Percentiles rank a stretch among this genome's conserved stretches.
phyloP scores from a whole-genome alignment of 257 asterid genomes.

The Solanum commersonii region DNA sequence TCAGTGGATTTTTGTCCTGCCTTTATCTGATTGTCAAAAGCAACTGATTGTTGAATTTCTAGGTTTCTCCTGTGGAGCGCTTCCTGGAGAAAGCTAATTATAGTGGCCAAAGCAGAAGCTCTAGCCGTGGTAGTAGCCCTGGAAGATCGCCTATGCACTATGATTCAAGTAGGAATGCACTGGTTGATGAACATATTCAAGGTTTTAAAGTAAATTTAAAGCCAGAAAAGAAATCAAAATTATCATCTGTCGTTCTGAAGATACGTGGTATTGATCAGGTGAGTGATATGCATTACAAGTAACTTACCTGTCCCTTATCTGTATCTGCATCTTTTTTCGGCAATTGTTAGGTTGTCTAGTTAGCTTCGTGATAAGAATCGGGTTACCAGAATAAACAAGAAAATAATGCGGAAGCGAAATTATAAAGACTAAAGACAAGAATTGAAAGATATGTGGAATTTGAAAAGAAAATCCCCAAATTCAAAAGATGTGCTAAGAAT shows the following conservation, averaged over 20 bases:
- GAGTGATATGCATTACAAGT: conserved; percentile 6
- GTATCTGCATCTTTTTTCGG: background rate
- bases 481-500: background rate
- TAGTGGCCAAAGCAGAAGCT: conserved; percentile 90
- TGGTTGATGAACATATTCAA: conserved; percentile 68
- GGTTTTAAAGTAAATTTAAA: conserved; percentile 88
- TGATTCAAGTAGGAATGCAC: conserved; percentile 65
- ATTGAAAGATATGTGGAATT: background rate
- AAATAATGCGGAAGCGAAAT: background rate
- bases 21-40: background rate
- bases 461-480: background rate
- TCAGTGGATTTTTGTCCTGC: background rate
- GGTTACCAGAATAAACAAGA: background rate
- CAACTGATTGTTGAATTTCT: background rate
- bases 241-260: conserved; percentile 92
- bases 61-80: conserved; percentile 94
- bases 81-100: conserved; percentile 76
- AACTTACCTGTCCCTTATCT: background rate
- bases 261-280: conserved; percentile 99
- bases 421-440: background rate
- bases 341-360: background rate
- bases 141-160: conserved; percentile 83
- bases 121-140: conserved; percentile 95
- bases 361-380: background rate
- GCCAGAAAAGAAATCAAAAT: conserved; percentile 87